phyloP scores from a whole-genome alignment of 495 filamentous ascomycete species.

The Penicillium coprophilum region DNA sequence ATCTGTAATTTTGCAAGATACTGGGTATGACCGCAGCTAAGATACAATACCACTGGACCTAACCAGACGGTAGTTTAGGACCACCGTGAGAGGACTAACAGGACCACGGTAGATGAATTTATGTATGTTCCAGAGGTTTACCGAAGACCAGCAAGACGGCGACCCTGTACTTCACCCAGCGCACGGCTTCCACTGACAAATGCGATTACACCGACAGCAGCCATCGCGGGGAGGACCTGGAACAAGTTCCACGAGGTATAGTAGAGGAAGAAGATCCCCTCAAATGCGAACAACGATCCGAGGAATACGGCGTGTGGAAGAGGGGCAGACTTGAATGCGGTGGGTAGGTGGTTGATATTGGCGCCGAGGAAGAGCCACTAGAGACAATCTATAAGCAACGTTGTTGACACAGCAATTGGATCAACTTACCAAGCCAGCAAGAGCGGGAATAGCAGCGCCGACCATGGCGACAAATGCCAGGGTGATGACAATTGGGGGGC shows the following conservation, averaged over 20 bases:
- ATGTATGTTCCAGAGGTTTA: slow-evolving; percentile 37
- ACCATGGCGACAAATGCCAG: slow-evolving; percentile 73
- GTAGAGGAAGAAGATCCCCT: slow-evolving; percentile 92
- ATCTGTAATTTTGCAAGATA: slow-evolving; percentile 10
- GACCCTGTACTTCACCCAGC: slow-evolving; percentile 85
- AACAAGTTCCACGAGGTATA: slow-evolving; percentile 93
- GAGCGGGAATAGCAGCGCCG: slow-evolving; percentile 64
- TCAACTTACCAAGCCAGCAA: slow-evolving; percentile 67
- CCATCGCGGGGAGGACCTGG: slow-evolving; percentile 75
- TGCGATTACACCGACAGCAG: slow-evolving; percentile 63
- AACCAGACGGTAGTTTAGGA: neutral
- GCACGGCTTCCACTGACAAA: slow-evolving; percentile 91
- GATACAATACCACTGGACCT: slow-evolving; percentile 17
- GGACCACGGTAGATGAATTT: neutral
- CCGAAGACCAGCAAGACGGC: slow-evolving; percentile 77
- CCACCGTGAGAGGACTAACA: neutral
- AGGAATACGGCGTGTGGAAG: slow-evolving; percentile 79
- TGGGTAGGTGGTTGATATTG: slow-evolving; percentile 75
- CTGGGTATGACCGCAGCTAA: slow-evolving; percentile 26
- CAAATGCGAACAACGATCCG: slow-evolving; percentile 78
- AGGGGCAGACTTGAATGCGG: slow-evolving; percentile 70
- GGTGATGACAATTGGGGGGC: slow-evolving; percentile 79
- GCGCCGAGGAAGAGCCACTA: slow-evolving; percentile 81
- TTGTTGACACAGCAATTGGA: neutral
- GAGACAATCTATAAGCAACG: slow-evolving; percentile 15